Evolutionary conservation across 176 grass and related monocot species (phyloP), one percentile per base, ranked within the genome.

Genomic region (Puccinellia tenuiflora): DNA sequence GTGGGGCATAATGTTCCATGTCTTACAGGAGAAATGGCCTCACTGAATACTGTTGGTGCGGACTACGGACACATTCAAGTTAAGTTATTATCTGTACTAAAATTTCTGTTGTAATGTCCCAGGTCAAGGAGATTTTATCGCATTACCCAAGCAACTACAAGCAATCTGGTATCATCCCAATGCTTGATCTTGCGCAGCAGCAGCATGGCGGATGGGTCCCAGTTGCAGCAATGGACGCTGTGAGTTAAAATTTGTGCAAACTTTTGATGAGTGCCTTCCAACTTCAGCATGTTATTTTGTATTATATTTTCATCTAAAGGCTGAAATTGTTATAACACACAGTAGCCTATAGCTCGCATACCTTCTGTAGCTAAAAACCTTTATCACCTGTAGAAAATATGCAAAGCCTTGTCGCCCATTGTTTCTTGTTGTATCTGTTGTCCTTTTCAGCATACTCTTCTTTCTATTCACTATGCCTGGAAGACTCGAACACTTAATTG

Each of bases 141-240:
- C 89, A 96, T 71, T 99, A 99, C 78, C 91, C 96, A 72, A 92
- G 91, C 63, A 99, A 99, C 81, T 99, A 99, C 81, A 99, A 96
- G 91, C 96, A 96, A 82, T 99, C 96, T 57, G 93, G 88, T 73
- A 85, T 96, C 86, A 96, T 99, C 71, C 91, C 89, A 5, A 12
- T 99, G 73, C 86, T 99, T 80, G 96, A 99, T 92, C 91, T 99
- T 57, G 96, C 91, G 0, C 96, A 99, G 61, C 93, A 96, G 79
- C 93, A 96, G 69, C 89, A 99, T 89, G 93, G 96, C 34, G 96
- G 96, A 90, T 99, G 96, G 96, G 77, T 99, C 63, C 91, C 96
- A 59, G 96, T 96, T 80, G 84, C 93, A 51, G 91, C 96, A 83
- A 99, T 96, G 96, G 80, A 99, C 67, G 89, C 89, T 51, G 96